Base-by-base conservation (phyloP, 371 early-diverging fungal genomes). In the Mucor saturninus region DNA sequence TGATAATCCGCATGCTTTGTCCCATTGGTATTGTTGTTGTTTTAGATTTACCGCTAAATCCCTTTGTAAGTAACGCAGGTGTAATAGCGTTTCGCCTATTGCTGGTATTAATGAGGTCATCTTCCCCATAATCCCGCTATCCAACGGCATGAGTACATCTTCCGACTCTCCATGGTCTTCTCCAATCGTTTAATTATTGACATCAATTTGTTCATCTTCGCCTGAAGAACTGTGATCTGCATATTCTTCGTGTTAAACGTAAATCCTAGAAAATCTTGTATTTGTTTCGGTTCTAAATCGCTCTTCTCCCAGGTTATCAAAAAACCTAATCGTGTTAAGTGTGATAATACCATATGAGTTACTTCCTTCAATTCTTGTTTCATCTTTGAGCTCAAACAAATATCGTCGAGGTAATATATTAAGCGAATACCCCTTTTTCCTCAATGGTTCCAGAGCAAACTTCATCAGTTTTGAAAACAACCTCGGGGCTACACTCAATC, bases 331-430 rank as follows among this genome's bases (percentile, higher is more conserved):
- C 15, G 1, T 50, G 2, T 8, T 35, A 35, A 35, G 35, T 35
- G 35, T 35, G 4, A 8, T 35, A 4, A 6, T 8, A 35, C 35
- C 8, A 6, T 35, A 1, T 35, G 4, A 8, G 35, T 8, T 8
- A 35, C 0, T 4, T 35, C 4, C 4, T 35, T 35, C 35, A 35
- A 6, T 35, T 35, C 35, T 35, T 35, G 6, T 35, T 35, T 35
- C 8, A 6, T 35, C 28, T 59, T 53, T 14, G 15, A 43, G 1
- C 59, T 7, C 0, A 58, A 21, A 37, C 54, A 64, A 15, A 64
- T 54, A 32, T 59, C 64, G 54, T 64, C 59, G 13, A 64, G 35
- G 28, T 59, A 64, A 37, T 64, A 64, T 4, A 64, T n/a, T 39
- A 51, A 5, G 2, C 56, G 13, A 13, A 65, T 56, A n/a, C 1